Conservation (phyloP, 208 protist species). For the Acanthamoeba castellanii region DNA sequence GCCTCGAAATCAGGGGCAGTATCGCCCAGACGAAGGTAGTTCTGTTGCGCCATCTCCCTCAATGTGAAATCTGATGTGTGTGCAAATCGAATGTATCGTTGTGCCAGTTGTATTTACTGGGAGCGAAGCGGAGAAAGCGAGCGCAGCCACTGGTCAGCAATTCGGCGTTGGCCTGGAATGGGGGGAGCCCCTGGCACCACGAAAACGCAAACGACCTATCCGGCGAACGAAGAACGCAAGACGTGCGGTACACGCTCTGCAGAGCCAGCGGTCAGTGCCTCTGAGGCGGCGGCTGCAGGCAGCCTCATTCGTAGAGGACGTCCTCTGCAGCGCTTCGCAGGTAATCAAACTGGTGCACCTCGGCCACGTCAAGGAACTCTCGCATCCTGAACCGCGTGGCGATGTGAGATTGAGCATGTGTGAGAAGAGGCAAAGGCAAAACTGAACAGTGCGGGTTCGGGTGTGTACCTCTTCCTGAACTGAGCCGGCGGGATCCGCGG, state of each 20-base stretch:
- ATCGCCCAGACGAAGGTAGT: constrained; percentile 77
- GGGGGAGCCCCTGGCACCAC: no score
- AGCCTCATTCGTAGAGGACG: constrained; percentile 2
- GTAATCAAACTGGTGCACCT: constrained; percentile 65
- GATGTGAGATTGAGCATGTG: not conserved
- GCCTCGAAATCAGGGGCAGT: constrained; percentile 79
- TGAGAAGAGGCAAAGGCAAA: no score
- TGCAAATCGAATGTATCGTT: no score
- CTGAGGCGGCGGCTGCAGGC: no score
- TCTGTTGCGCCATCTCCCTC: not conserved
- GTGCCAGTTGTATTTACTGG: no score
- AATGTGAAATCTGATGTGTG: not conserved
- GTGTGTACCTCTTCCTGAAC: constrained; percentile 1
- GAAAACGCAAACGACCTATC: not conserved
- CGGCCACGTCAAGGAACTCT: constrained; percentile 33
- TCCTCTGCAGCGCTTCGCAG: constrained; percentile 1
- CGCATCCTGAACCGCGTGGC: constrained; percentile 3
- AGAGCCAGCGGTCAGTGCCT: no score
- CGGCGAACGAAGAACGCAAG: not conserved
- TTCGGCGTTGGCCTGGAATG: no score
- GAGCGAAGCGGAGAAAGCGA: no score
- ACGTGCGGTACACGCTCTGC: no score
- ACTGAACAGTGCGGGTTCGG: no score
- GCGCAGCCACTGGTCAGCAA: no score
- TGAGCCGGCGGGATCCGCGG: constrained; percentile 18